These are phyloP conservation scores for Zea mays DNA, from an alignment of 176 grass and related monocot species.

Conservation along the genomic window DNA sequence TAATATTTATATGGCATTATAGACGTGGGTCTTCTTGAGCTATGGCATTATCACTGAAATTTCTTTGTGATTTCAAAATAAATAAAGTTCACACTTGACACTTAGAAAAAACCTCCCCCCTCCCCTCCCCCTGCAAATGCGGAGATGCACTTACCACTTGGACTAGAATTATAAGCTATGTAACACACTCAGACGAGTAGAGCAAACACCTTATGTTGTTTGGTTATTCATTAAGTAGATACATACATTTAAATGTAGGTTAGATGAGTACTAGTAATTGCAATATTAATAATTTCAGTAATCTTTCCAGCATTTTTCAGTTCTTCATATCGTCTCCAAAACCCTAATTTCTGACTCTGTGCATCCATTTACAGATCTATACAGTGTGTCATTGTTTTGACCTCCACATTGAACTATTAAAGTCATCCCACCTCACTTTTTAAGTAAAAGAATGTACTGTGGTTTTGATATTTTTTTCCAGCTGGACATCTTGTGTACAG, in stretches of 20 bases:
- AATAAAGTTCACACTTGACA: neutral
- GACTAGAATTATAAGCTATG: slow-evolving; percentile 10
- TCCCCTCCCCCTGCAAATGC: too few species aligned
- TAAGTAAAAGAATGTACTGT: neutral
- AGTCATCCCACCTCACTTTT: neutral
- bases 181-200: neutral
- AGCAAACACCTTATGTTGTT: neutral
- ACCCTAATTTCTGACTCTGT: slow-evolving; percentile 1
- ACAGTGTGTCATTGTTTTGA: slow-evolving; percentile 21
- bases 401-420: neutral
- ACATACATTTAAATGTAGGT: slow-evolving; percentile 1
- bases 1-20: too few species aligned
- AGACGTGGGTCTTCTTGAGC: too few species aligned
- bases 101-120: neutral
- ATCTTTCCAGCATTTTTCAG: neutral
- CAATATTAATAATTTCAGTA: slow-evolving; percentile 1
- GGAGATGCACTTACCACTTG: too few species aligned
- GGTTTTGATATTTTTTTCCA: slow-evolving; percentile 6
- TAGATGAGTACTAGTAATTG: slow-evolving; percentile 6
- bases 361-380: slow-evolving; percentile 3
- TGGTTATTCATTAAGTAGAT: neutral
- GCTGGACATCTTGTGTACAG: neutral
- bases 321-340: slow-evolving; percentile 1
- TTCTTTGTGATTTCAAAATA: slow-evolving; percentile 12
- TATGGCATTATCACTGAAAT: neutral